Base-by-base conservation (phyloP, 768 basidiomycete species). In the Boletus rufocinnamomeus region DNA sequence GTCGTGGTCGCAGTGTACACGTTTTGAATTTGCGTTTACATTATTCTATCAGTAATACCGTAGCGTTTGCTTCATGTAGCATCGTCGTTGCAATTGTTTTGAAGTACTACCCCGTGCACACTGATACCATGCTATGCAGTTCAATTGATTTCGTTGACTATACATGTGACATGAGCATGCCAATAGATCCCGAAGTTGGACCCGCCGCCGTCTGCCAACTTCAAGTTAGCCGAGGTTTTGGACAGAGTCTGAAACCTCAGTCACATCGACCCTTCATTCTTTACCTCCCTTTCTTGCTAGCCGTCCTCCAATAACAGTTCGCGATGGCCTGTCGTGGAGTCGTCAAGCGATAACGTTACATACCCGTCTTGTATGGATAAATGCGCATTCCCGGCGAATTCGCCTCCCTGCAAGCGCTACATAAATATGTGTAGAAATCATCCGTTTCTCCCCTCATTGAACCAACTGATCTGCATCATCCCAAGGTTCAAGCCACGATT, bases 11-110 rank as follows among this genome's bases (percentile, higher is more conserved):
- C 50, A 34, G 49, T 66, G 62, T 60, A 50, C 30, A 23, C 53
- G 52, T 62, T 60, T 58, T 59, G 37, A 21, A n/a, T 51, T 54
- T 35, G 27, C 37, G 32, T 35, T 56, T 73, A 71, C 60, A 58
- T 73, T 68, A 69, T 71, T 76, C 52, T 64, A 69, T 70, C 63
- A 64, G 56, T 67, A 71, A 71, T 68, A 63, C 66, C 61, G 60
- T 65, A 63, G 66, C 60, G 37, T 55, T 48, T 62, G 68, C 66
- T 69, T 63, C 63, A 73, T 73, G 67, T 66, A 64, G 62, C 66
- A 64, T 65, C 30, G 59, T 66, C 65, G 63, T 65, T 63, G 65
- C 67, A 66, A 62, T 58, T 57, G 61, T 68, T 27, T 50, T 50
- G 49, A 27, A 59, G 47, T 59, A 60, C 28, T 60, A 55, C 46